Base-by-base conservation (phyloP, 331 rosid genomes). In the Pyracantha coccinea region DNA sequence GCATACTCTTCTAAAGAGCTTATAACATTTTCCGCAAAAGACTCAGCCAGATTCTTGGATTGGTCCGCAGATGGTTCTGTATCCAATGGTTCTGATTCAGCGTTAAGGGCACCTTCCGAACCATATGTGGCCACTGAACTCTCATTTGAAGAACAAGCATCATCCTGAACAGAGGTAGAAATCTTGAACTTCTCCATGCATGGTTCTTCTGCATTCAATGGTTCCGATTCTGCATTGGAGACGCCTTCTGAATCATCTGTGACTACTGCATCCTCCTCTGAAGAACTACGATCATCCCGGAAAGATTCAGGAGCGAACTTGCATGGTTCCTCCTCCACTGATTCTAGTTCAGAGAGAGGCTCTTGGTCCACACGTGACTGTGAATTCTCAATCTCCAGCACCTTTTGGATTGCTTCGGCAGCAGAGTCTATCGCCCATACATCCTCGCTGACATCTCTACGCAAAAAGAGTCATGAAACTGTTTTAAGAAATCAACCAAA, bases 301-400 rank as follows among this genome's bases (percentile, higher is more conserved):
- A 68, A 73, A 72, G 75, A 69, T 54, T 72, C 70, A 23, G 75
- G 19, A 11, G 61, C 73, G 63, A 60, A 1, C 33, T 71, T 71
- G 53, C 14, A 38, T 10, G 66, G 20, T 32, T 71, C 52, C 14
- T 71, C 17, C 53, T 54, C 75, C 28, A 3, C 7, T 28, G 64
- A 23, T 53, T 71, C 53, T 71, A 53, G 64, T 55, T 21, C 53
- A 54, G 64, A 33, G 15, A 7, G 35, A 71, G 77, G 20, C 58
- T 80, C 80, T 31, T 83, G 77, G 35, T 68, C 75, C 41, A 61
- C 66, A 14, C 69, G 67, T 50, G 76, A n/a, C 14, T 47, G 47
- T 77, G 75, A 57, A 68, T 90, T 83, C 82, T 85, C 90, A 64
- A 80, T 78, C 82, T 77, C 89, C 35, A 91, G 78, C 73, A 91